These are phyloP conservation scores for Pulveroboletus ravenelii DNA, from an alignment of 768 basidiomycete genomes.

Conservation along the genomic window DNA sequence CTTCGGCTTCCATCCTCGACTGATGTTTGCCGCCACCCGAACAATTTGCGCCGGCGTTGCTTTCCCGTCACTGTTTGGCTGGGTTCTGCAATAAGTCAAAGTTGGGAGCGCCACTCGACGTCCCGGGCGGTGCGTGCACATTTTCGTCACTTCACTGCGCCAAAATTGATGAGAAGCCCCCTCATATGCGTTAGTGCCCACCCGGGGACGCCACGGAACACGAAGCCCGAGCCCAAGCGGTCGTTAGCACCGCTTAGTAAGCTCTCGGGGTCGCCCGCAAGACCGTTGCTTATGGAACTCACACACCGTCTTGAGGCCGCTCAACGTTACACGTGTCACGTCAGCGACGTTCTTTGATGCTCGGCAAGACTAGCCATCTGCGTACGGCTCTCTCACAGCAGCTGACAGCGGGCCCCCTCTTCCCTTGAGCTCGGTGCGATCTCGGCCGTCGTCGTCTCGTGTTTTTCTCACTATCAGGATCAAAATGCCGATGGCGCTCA, in stretches of 20 bases:
- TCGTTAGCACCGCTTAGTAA: conserved; percentile 14
- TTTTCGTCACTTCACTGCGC: neutral
- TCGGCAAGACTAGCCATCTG: neutral
- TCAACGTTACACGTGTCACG: conserved; percentile 30
- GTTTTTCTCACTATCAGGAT: conserved; percentile 9
- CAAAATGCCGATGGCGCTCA: conserved; percentile 2
- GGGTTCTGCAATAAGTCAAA: conserved; percentile 7
- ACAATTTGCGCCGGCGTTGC: neutral
- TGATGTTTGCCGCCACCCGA: neutral
- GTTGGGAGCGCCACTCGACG: neutral
- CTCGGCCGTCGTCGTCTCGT: neutral
- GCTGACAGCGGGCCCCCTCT: neutral
- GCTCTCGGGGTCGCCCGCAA: neutral
- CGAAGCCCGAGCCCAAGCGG: conserved; percentile 1
- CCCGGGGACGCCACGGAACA: conserved; percentile 1
- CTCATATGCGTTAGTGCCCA: neutral
- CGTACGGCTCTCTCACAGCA: neutral
- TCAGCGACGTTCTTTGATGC: conserved; percentile 5
- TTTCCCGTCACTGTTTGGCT: neutral
- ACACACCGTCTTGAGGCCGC: conserved; percentile 5
- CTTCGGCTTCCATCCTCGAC: conserved; percentile 10
- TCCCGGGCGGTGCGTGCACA: neutral
- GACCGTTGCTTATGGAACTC: neutral
- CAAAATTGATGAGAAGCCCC: neutral
- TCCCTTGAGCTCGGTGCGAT: neutral